Base-by-base conservation (phyloP, 805 yeast genomes). In the Ogataea saltuana region DNA sequence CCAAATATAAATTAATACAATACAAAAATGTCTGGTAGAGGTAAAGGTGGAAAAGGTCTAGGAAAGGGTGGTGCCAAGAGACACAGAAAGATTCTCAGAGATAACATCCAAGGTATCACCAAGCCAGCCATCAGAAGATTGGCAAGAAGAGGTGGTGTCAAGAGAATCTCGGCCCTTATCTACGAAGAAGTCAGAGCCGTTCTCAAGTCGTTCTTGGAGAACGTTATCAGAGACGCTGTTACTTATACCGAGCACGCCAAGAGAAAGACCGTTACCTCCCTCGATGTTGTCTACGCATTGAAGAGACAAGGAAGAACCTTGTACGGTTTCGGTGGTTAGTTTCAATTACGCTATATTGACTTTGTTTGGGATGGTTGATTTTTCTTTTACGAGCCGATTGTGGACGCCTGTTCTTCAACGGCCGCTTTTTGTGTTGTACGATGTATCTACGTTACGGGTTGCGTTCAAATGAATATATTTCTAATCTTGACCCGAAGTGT, bases 51-150 rank as follows among this genome's bases (percentile, higher is more conserved):
- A 70, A 93, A 93, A 87, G 99, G 99, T 78, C 82, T 93, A 65
- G 99, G 99, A 69, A 93, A 93, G 80, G 98, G 97, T 78, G 99
- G 99, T 80, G 99, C 99, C 66, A 91, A 91, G 85, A 89, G 99
- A 77, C 99, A 91, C 89, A 88, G 98, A 84, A 90, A 90, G 88
- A 88, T 91, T 75, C 81, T 90, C 59, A 90, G 98, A 82, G 99
- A 93, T 75, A 93, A 91, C 91, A 91, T 93, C 61, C 97, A 90
- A 78, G 99, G 99, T 81, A 91, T 91, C 71, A 91, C 99, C 54
- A 91, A 91, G 83, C 99, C 99, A 70, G 99, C 99, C 68, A 91
- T 91, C 69, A 89, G 99, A 81, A 91, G 99, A 88, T 85, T 91
- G 65, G 99, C 99, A 42, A 91, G 99, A 85, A 89, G 99, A 88